Conservation (phyloP, 1,284 basidiomycete species). For the Agaricales sp. region DNA sequence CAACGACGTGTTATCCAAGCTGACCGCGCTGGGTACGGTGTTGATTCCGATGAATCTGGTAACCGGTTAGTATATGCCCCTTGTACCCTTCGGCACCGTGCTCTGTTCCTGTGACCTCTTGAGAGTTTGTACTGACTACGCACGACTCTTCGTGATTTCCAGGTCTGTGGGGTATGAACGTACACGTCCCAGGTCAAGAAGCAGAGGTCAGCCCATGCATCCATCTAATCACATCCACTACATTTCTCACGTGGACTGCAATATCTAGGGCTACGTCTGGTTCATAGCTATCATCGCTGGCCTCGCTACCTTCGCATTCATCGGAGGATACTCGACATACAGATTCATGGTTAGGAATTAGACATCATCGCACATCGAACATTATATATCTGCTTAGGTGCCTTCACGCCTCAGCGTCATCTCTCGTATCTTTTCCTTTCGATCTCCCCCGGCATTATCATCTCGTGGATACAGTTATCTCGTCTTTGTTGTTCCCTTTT, state of each 20-base stretch:
- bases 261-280: slow-evolving; percentile 51
- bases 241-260: not conserved
- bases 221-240: slow-evolving; percentile 2
- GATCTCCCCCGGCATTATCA: not conserved
- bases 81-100: not conserved
- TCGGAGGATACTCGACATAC: slow-evolving; percentile 80
- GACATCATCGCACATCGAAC: not conserved
- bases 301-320: slow-evolving; percentile 66
- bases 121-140: not conserved
- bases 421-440: not conserved
- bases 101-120: slow-evolving; percentile 11
- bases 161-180: slow-evolving; percentile 88
- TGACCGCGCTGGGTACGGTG: slow-evolving; percentile 96
- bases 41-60: slow-evolving; percentile 96
- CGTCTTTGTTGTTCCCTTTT: slow-evolving; percentile 73
- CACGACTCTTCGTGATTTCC: slow-evolving; percentile 6
- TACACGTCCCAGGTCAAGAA: slow-evolving; percentile 83
- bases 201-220: slow-evolving; percentile 17
- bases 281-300: slow-evolving; percentile 78
- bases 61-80: slow-evolving; percentile 45
- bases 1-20: slow-evolving; percentile 97
- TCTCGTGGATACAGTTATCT: slow-evolving; percentile 45
- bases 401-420: no score
- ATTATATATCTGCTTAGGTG: no score
- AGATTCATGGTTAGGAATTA: slow-evolving; percentile 49